phyloP scores from a whole-genome alignment of 495 filamentous ascomycete species.

The Aspergillus funiculosus region DNA sequence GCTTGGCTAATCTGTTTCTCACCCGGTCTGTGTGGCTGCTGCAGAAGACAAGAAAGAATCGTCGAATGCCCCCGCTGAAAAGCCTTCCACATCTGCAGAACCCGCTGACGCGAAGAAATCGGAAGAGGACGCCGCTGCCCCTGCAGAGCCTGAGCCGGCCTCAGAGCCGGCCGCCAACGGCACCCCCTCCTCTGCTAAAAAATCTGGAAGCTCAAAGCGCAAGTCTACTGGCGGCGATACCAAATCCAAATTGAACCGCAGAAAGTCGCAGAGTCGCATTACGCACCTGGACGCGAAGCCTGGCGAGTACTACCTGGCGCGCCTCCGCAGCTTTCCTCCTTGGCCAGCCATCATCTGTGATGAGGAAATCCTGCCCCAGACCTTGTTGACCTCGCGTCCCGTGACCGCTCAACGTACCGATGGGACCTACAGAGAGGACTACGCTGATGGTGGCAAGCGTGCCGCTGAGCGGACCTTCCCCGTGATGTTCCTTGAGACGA shows the following conservation, averaged over 20 bases:
- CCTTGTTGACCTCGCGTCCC: conserved; percentile 64
- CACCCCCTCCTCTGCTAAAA: conserved; percentile 43
- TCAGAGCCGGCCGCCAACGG: conserved; percentile 37
- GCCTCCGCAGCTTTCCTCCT: conserved; percentile 81
- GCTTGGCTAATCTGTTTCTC: conserved; percentile 23
- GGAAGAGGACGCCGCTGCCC: conserved; percentile 21
- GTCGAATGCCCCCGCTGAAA: conserved; percentile 22
- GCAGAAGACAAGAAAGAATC: conserved; percentile 31
- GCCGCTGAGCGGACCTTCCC: conserved; percentile 78
- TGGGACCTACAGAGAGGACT: conserved; percentile 78
- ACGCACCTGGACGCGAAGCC: conserved; percentile 72
- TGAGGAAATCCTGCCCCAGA: conserved; percentile 79
- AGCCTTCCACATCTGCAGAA: conserved; percentile 24
- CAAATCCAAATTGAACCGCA: conserved; percentile 77
- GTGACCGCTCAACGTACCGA: conserved; percentile 74
- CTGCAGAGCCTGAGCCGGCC: conserved; percentile 25
- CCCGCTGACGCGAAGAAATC: conserved; percentile 32
- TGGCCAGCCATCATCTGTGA: conserved; percentile 91
- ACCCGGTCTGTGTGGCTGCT: conserved; percentile 22
- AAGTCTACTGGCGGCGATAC: conserved; percentile 61
- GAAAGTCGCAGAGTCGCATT: conserved; percentile 67
- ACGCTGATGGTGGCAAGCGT: conserved; percentile 75
- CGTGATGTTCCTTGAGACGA: conserved; percentile 88
- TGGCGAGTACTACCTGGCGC: conserved; percentile 78
- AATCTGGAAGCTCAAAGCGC: conserved; percentile 43